Evolutionary conservation across 2,329 filamentous ascomycete species (phyloP).

Genomic region (Colletotrichum sp.): DNA sequence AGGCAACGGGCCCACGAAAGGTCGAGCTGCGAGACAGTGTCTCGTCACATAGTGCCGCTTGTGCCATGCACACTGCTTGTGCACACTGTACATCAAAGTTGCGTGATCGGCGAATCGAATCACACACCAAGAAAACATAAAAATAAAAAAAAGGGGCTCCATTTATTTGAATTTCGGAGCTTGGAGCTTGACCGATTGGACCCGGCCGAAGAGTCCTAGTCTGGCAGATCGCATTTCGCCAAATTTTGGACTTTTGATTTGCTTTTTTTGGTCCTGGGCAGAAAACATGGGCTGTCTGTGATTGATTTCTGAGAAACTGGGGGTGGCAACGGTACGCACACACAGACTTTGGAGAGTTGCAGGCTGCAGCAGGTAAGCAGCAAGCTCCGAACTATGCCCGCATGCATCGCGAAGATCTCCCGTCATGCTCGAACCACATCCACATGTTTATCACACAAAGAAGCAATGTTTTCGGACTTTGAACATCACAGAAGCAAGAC

Average conservation of each 20-base stretch:
- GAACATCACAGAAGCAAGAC: not conserved
- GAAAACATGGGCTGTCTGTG: not conserved
- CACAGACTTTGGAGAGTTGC: not conserved
- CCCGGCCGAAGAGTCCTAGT: not conserved
- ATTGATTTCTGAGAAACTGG: not conserved
- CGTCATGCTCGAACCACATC: not conserved
- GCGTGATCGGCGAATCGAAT: not conserved
- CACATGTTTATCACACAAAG: not conserved
- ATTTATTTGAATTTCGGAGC: not conserved
- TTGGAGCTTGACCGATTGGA: not conserved
- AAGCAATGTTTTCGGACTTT: not conserved
- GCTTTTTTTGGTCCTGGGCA: not conserved
- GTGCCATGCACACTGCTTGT: not conserved
- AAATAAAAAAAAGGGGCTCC: not conserved
- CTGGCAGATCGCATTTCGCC: not conserved
- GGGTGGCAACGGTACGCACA: not conserved
- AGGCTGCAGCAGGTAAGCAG: not conserved
- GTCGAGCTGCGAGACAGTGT: not conserved
- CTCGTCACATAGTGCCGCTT: conserved; percentile 15
- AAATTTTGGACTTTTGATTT: not conserved
- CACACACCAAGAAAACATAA: not conserved
- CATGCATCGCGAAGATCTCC: conserved; percentile 2
- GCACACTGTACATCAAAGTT: not conserved
- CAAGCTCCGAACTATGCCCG: not conserved
- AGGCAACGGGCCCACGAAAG: not conserved